A percentile compares a stretch with the other conserved stretches of the same genome.
Evolutionary conservation across 1,284 basidiomycete genomes (phyloP).

Genomic region (Xerocomus nothofagi): DNA sequence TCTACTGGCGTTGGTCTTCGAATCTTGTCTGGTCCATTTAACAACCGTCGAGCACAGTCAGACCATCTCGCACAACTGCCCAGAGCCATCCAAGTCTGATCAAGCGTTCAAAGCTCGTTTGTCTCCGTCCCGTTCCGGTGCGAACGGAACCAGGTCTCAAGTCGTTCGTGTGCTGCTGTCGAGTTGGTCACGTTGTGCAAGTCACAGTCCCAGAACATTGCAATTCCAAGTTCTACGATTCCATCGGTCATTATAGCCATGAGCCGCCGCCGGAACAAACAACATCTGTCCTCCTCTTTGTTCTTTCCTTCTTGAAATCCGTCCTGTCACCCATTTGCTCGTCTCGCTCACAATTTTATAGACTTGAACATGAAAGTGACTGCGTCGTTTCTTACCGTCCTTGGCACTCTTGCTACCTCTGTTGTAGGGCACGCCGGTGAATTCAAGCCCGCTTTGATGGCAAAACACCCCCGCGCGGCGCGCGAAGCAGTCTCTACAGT

Average conservation of each 20-base stretch:
- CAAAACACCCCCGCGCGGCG: constrained; percentile 10
- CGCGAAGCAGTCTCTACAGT: background rate
- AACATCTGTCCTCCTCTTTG: background rate
- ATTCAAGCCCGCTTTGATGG: constrained; percentile 2
- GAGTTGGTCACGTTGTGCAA: background rate
- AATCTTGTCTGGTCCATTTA: too few relatives aligned
- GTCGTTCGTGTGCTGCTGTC: background rate
- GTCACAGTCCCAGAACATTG: background rate
- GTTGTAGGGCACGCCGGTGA: constrained; percentile 6
- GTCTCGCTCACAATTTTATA: background rate
- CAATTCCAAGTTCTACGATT: constrained; percentile 7
- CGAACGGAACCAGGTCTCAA: background rate
- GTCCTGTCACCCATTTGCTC: constrained; percentile 4
- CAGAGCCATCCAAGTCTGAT: background rate
- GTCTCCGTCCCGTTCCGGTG: background rate
- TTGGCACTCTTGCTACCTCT: constrained; percentile 2
- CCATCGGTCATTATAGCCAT: background rate
- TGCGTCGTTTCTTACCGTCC: background rate
- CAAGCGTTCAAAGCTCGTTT: background rate
- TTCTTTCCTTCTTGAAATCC: background rate
- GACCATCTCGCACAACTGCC: background rate
- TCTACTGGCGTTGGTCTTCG: too few relatives aligned
- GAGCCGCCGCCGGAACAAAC: background rate
- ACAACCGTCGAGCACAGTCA: background rate
- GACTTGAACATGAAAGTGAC: constrained; percentile 34